Conservation (phyloP, 1,284 basidiomycete species). For the Stygiomarasmius scandens region DNA sequence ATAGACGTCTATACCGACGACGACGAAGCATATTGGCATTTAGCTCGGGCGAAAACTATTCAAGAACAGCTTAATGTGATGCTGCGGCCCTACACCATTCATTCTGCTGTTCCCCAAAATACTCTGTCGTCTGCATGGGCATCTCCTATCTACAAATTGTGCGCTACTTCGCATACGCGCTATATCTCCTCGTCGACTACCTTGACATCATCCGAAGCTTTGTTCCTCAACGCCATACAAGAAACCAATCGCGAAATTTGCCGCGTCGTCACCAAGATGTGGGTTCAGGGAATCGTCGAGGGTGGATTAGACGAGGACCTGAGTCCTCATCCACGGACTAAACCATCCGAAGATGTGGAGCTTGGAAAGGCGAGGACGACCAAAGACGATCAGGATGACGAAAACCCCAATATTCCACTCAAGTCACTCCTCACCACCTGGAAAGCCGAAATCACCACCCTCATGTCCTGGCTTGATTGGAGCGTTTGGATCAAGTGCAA, state of each 20-base stretch:
- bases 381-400: background rate
- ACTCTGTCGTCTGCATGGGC: conserved; percentile 29
- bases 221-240: conserved; percentile 36
- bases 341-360: no score
- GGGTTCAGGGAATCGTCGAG: conserved; percentile 39
- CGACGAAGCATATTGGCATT: conserved; percentile 11
- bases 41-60: conserved; percentile 18
- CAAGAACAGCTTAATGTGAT: conserved; percentile 35
- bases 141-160: conserved; percentile 32
- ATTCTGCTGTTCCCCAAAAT: conserved; percentile 10
- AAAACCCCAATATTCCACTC: background rate
- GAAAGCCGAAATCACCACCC: conserved; percentile 4
- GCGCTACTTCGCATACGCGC: conserved; percentile 38
- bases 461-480: conserved; percentile 18
- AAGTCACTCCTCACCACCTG: conserved; percentile 1
- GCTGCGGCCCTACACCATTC: conserved; percentile 38
- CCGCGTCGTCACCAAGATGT: conserved; percentile 44
- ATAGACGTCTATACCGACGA: background rate
- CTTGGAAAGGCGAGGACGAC: background rate
- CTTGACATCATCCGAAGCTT: conserved; percentile 38
- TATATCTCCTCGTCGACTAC: conserved; percentile 20
- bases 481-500: conserved; percentile 15
- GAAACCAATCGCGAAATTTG: conserved; percentile 48
- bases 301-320: conserved; percentile 29
- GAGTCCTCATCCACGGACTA: background rate